phyloP scores from a whole-genome alignment of 345 rosid species.

The Corchorus capsularis region DNA sequence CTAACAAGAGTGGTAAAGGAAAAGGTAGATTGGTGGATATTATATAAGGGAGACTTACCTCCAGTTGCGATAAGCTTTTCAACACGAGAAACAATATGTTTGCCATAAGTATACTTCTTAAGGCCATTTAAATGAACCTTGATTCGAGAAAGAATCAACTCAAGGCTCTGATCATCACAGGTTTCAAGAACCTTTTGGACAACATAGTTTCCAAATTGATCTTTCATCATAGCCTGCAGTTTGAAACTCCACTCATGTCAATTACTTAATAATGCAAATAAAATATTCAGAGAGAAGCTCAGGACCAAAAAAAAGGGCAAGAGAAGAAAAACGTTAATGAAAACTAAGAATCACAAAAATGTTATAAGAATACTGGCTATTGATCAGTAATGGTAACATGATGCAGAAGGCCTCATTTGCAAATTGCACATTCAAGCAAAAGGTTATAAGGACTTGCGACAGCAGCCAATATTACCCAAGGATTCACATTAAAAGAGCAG shows the following conservation, averaged over 20 bases:
- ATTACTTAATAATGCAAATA: background rate
- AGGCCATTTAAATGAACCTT: constrained; percentile 80
- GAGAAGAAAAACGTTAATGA: background rate
- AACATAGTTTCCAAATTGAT: constrained; percentile 96
- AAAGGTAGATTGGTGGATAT: background rate
- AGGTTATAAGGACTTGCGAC: background rate
- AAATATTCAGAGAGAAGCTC: background rate
- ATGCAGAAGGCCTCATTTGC: background rate
- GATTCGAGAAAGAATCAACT: constrained; percentile 84
- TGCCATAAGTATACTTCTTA: constrained; percentile 93
- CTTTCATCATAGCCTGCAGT: constrained; percentile 98
- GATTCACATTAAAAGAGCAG: background rate
- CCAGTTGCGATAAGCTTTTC: constrained; percentile 93
- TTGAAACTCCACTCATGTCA: constrained; percentile 14
- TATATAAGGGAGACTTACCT: constrained; percentile 44
- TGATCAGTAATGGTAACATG: background rate
- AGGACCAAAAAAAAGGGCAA: background rate
- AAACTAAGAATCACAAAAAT: background rate
- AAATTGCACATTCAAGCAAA: background rate
- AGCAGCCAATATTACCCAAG: background rate
- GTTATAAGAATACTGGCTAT: background rate
- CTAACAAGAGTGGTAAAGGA: background rate
- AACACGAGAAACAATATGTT: constrained; percentile 95
- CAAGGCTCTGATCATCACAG: constrained; percentile 80
- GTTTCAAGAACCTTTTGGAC: constrained; percentile 96